phyloP scores from a whole-genome alignment of 129 eudicot species.

The Flaveria brownii region DNA sequence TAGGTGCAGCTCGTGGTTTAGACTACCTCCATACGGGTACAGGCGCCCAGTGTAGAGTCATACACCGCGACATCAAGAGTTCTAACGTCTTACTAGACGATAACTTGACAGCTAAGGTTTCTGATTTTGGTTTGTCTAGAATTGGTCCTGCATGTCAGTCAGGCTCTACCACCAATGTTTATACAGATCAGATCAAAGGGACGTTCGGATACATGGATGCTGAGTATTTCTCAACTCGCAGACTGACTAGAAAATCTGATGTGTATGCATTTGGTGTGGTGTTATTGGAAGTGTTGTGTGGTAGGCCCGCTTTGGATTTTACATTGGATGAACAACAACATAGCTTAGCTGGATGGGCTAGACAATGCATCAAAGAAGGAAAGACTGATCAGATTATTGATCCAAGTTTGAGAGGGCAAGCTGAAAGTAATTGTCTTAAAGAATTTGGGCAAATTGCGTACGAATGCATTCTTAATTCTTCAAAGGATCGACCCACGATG shows the following conservation, averaged over 20 bases:
- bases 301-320: constrained; percentile 51
- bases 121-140: constrained; percentile 37
- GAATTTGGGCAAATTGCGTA: constrained; percentile 42
- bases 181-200: constrained; percentile 28
- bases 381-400: constrained; percentile 33
- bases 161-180: constrained; percentile 27
- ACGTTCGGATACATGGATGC: constrained; percentile 44
- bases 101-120: constrained; percentile 32
- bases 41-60: constrained; percentile 26
- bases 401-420: constrained; percentile 33
- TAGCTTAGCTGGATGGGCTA: constrained; percentile 42
- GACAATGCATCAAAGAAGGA: constrained; percentile 33
- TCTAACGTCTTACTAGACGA: constrained; percentile 38
- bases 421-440: constrained; percentile 20
- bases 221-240: constrained; percentile 37
- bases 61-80: constrained; percentile 41
- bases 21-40: constrained; percentile 47
- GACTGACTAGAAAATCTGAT: constrained; percentile 44
- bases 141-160: constrained; percentile 25
- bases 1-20: constrained; percentile 42
- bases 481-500: constrained; percentile 49
- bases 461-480: constrained; percentile 28
- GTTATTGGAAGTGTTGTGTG: constrained; percentile 43
- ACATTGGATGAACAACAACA: constrained; percentile 39
- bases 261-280: constrained; percentile 58